Percentiles rank a stretch among this genome's conserved stretches.
Conservation (phyloP, 305 asterid genomes). For the Plantago lanceolata region DNA sequence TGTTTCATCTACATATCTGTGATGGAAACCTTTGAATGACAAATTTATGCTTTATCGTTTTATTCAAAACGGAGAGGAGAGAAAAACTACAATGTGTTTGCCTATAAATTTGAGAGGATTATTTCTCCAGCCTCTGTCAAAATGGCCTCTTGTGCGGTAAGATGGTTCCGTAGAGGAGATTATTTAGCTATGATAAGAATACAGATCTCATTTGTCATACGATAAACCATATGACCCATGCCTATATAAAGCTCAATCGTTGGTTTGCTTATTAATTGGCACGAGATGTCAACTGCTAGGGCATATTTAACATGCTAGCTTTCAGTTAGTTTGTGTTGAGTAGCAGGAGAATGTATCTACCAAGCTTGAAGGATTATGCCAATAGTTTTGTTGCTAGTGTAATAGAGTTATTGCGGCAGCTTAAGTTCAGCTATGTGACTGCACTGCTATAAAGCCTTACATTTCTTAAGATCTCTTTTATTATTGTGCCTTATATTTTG, state of each 20-base stretch:
- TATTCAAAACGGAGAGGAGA: neutral
- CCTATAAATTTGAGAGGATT: constrained; percentile 2
- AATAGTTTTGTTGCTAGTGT: neutral
- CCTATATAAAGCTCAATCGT: neutral
- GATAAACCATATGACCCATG: neutral
- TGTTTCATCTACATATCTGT: neutral
- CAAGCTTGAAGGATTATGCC: constrained; percentile 4
- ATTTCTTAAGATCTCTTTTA: neutral
- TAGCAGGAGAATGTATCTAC: constrained; percentile 3
- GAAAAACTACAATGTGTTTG: constrained; percentile 4
- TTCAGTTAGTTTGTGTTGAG: constrained; percentile 2
- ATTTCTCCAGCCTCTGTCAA: too few species aligned
- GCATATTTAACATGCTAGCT: constrained; percentile 3
- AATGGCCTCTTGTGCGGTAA: too few species aligned
- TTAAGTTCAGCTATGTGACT: constrained; percentile 2
- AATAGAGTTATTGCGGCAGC: constrained; percentile 12
- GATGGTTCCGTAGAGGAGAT: too few species aligned
- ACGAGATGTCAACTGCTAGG: neutral
- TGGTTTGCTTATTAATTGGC: constrained; percentile 3
- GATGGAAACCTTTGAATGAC: neutral
- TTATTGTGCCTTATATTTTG: neutral
- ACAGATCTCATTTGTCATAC: too few species aligned
- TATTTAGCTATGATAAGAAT: neutral
- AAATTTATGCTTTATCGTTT: neutral
- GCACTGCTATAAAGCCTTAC: constrained; percentile 2